Evolutionary conservation across 345 rosid genomes (phyloP), one percentile per base, ranked within the genome.

Genomic region (Pistacia vera): DNA sequence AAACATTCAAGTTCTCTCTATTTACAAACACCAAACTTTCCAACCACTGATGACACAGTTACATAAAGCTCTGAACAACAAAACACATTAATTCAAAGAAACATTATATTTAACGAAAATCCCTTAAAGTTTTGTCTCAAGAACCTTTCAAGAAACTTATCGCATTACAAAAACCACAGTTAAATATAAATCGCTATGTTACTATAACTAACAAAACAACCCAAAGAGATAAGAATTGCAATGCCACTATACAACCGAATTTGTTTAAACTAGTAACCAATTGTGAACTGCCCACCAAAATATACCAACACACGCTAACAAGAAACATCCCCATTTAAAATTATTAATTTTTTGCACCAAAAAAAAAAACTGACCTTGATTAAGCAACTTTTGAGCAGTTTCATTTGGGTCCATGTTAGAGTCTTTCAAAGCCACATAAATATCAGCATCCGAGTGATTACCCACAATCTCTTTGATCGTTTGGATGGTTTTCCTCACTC

Each of bases 341-440:
- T 5, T 1, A 7, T 6, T 8, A 41, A 41, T 5, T 41, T 41
- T 41, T 41, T 41, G 46, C 46, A 16, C 57, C 7, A 66, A 66
- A 0, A 25, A 25, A 25, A 25, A 52, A 16, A 17, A 61, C 35
- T 6, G 67, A 95, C 98, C 98, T 92, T 89, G 93, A 75, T 83
- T 73, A 51, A 95, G 94, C 85, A 95, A 83, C 30, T 81, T 95
- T 79, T 91, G 93, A 66, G 87, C 81, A 61, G 95, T 88, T 71
- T 89, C 97, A 77, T 90, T 87, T 75, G 97, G 93, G 75, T 95
- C 94, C 98, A 95, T 95, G 79, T 85, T 70, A 65, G 82, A 73
- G 76, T 93, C 98, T 82, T 90, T 88, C 76, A 92, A 89, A 55
- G 88, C 89, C 70, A 70, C 75, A 60, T 89, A 87, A 38, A 95